phyloP scores from a whole-genome alignment of 164 flowering plant species.

The Platanus orientalis region DNA sequence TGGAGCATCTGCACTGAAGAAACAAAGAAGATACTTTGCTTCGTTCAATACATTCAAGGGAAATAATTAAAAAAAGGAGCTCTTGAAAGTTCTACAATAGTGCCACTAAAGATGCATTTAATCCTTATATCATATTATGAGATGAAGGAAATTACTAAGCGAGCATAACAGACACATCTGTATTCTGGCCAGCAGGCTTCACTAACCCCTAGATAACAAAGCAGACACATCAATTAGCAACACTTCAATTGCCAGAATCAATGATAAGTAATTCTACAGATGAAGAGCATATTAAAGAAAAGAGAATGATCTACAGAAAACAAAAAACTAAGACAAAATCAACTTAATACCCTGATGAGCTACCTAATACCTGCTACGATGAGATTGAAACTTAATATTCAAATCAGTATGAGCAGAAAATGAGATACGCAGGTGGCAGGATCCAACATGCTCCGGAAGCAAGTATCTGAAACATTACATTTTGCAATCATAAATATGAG shows the following conservation, averaged over 20 bases:
- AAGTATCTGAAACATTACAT: conserved; percentile 52
- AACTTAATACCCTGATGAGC: neutral
- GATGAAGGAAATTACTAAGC: conserved; percentile 48
- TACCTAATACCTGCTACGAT: conserved; percentile 75
- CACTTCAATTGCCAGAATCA: conserved; percentile 13
- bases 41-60: neutral
- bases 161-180: conserved; percentile 43
- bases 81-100: neutral
- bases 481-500: neutral
- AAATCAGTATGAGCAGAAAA: conserved; percentile 92
- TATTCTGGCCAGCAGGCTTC: conserved; percentile 52
- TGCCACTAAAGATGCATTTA: neutral
- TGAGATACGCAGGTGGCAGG: conserved; percentile 77
- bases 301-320: conserved; percentile 2
- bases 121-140: conserved; percentile 17
- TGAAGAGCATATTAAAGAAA: conserved; percentile 5
- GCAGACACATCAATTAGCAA: conserved; percentile 34
- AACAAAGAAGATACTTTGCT: neutral
- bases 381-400: conserved; percentile 89
- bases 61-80: neutral
- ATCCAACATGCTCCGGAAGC: conserved; percentile 76
- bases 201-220: conserved; percentile 60
- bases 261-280: conserved; percentile 2
- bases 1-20: neutral
- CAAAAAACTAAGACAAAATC: neutral